Evolutionary conservation across 345 rosid species (phyloP).

Genomic region (Psidium friedrichsthalianum): DNA sequence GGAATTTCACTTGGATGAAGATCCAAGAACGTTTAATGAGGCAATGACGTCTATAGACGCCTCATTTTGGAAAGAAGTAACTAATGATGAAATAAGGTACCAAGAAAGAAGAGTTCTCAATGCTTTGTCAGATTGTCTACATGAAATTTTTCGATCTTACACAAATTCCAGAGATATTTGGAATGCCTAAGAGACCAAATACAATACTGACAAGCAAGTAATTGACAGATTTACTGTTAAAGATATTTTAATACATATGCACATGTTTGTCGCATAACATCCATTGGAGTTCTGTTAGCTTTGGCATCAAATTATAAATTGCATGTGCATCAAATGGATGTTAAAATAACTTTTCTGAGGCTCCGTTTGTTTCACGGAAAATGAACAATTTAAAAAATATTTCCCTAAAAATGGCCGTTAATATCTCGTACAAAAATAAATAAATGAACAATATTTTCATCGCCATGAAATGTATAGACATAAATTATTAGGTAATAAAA

Average conservation of each 20-base stretch:
- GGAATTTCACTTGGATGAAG: not conserved
- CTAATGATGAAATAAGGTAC: not conserved
- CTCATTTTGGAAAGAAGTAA: not conserved
- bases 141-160: not conserved
- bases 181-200: not conserved
- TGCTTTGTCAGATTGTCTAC: not conserved
- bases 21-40: not conserved
- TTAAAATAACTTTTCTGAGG: not conserved
- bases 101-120: not conserved
- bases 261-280: fast-evolving
- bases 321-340: not conserved
- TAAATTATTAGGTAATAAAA: not conserved
- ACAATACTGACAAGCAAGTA: fast-evolving
- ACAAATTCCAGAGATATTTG: not conserved
- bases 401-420: not conserved
- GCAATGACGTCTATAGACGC: no score
- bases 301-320: not conserved
- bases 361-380: fast-evolving
- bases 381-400: not conserved
- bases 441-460: not conserved
- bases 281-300: not conserved
- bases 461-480: not conserved
- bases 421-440: not conserved
- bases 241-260: not conserved
- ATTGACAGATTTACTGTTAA: not conserved